A percentile compares a stretch with the other conserved stretches of the same genome.
phyloP scores from a whole-genome alignment of 306 rosid species.

The Astragalus glycyphyllos region DNA sequence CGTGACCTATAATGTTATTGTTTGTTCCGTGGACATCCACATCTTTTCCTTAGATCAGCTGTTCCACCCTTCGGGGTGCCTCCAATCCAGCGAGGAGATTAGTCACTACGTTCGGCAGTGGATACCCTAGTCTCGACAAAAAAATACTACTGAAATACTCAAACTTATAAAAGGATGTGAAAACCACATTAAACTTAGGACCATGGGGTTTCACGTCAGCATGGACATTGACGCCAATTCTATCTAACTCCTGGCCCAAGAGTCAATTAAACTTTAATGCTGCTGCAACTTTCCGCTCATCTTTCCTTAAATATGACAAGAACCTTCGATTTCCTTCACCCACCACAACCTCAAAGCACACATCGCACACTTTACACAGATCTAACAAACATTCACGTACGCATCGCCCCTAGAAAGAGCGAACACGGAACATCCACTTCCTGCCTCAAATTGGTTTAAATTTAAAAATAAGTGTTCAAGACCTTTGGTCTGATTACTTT shows the following conservation, averaged over 20 bases:
- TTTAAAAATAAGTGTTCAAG: not conserved
- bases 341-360: constrained; percentile 5
- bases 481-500: not conserved
- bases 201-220: constrained; percentile 20
- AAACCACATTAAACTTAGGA: constrained; percentile 26
- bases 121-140: no score
- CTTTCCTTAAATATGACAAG: constrained; percentile 26
- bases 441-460: not conserved
- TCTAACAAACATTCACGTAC: constrained; percentile 36
- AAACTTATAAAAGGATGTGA: not conserved
- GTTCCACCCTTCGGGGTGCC: no score
- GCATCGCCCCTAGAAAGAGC: constrained; percentile 25
- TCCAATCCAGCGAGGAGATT: no score
- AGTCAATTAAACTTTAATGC: constrained; percentile 24
- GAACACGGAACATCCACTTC: constrained; percentile 15
- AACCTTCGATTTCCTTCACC: constrained; percentile 35
- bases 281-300: not conserved
- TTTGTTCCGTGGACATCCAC: no score
- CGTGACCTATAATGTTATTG: no score
- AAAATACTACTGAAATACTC: no score
- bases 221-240: constrained; percentile 28
- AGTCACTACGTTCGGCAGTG: no score
- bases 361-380: constrained; percentile 1
- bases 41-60: no score
- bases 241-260: constrained; percentile 31